Conservation (phyloP, 2,329 filamentous ascomycete genomes). For the Cladorrhinum sp. region DNA sequence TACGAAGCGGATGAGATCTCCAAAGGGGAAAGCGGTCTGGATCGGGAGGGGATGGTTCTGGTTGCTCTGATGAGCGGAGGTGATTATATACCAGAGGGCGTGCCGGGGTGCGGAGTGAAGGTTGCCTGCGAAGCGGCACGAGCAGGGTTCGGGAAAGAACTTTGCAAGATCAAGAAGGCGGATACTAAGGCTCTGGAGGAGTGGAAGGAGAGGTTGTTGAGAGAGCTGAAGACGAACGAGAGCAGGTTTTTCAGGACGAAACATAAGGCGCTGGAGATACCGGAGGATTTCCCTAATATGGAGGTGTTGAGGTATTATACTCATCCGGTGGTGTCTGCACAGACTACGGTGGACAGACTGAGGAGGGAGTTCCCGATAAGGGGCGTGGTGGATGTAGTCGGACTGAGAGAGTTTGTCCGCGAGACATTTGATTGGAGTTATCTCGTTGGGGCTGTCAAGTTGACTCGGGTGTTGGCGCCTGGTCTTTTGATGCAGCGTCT, state of each 20-base stretch:
- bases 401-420: slow-evolving; percentile 68
- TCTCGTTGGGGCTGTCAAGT: slow-evolving; percentile 75
- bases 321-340: slow-evolving; percentile 73
- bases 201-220: slow-evolving; percentile 71
- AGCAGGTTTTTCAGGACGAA: slow-evolving; percentile 74
- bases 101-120: slow-evolving; percentile 83
- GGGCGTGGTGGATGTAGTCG: slow-evolving; percentile 59
- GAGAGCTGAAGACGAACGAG: slow-evolving; percentile 81
- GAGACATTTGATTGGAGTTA: slow-evolving; percentile 86
- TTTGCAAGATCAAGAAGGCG: slow-evolving; percentile 63
- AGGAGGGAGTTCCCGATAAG: slow-evolving; percentile 57
- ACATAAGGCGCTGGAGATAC: slow-evolving; percentile 71
- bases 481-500: slow-evolving; percentile 66
- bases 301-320: slow-evolving; percentile 85
- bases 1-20: slow-evolving; percentile 63
- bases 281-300: slow-evolving; percentile 74
- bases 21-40: slow-evolving; percentile 57
- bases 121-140: slow-evolving; percentile 85
- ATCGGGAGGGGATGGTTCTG: slow-evolving; percentile 86
- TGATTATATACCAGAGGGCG: slow-evolving; percentile 86
- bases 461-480: slow-evolving; percentile 76
- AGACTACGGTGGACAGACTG: slow-evolving; percentile 54
- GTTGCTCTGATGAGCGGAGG: slow-evolving; percentile 94
- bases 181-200: slow-evolving; percentile 57
- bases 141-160: slow-evolving; percentile 76